A percentile compares a stretch with the other conserved stretches of the same genome.
Conservation (phyloP, 2,329 filamentous ascomycete species). For the Sporothrix pseudoabietina region DNA sequence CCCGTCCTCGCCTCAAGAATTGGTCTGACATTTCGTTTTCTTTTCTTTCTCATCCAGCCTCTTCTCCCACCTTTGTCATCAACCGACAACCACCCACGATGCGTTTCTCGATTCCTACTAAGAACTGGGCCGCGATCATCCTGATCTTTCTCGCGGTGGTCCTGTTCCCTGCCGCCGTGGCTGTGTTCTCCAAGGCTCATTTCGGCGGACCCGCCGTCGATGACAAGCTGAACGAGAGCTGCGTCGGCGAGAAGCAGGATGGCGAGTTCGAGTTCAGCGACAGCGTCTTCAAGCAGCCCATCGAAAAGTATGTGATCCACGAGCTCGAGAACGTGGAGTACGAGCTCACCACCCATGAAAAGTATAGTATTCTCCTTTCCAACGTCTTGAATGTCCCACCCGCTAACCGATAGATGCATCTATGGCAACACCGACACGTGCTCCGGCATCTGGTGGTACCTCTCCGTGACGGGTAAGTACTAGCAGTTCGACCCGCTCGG, state of each 20-base stretch:
- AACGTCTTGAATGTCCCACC: background rate
- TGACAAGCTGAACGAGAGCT: no score
- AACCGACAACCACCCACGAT: background rate
- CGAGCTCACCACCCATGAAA: background rate
- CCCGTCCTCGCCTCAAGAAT: background rate
- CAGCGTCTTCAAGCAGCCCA: background rate
- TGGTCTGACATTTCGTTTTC: background rate
- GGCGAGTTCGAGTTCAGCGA: background rate
- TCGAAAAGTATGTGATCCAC: background rate
- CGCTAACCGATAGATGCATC: constrained; percentile 22
- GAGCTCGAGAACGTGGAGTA: background rate
- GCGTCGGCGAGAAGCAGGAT: background rate
- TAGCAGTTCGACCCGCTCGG: background rate
- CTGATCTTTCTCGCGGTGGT: no score
- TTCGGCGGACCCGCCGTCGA: no score
- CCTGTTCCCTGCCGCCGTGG: no score
- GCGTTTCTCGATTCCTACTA: background rate
- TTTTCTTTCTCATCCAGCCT: background rate
- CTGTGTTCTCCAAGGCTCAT: no score
- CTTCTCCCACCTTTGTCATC: background rate
- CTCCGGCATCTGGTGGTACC: constrained; percentile 29
- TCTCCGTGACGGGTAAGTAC: constrained; percentile 8
- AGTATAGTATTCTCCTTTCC: background rate
- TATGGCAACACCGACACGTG: constrained; percentile 34
- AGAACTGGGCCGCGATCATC: no score